Percentiles rank a stretch among this genome's conserved stretches.
Evolutionary conservation across 2,329 filamentous ascomycete species (phyloP).

Genomic region (Ophiostoma montium): DNA sequence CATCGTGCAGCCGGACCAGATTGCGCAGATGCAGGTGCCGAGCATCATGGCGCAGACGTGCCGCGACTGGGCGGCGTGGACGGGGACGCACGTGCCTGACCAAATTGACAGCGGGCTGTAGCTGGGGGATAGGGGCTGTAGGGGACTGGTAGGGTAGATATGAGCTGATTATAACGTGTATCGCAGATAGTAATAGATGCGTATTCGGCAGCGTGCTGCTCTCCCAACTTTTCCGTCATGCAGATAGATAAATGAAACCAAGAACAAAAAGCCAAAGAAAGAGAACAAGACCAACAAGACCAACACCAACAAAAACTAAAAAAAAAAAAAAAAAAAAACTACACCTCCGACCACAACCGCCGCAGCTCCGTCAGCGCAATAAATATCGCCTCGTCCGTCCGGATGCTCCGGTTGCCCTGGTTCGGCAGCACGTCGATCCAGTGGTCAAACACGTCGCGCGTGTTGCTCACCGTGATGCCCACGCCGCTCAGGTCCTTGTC

Average conservation of each 20-base stretch:
- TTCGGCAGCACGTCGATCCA: slow-evolving; percentile 72
- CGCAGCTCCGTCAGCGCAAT: slow-evolving; percentile 59
- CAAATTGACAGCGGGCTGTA: slow-evolving; percentile 42
- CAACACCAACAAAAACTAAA: background rate
- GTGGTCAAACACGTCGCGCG: slow-evolving; percentile 62
- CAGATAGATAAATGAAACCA: background rate
- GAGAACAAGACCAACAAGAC: background rate
- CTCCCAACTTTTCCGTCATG: background rate
- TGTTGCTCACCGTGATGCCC: slow-evolving; percentile 49
- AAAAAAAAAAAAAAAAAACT: background rate
- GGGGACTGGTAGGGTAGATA: background rate
- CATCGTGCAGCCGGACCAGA: slow-evolving; percentile 28
- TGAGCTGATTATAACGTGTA: background rate
- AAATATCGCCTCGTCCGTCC: slow-evolving; percentile 73
- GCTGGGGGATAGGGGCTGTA: background rate
- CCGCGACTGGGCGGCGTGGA: slow-evolving; percentile 36
- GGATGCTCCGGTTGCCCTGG: slow-evolving; percentile 69
- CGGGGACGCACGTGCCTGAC: slow-evolving; percentile 28
- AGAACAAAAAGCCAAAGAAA: background rate
- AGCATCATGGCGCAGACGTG: slow-evolving; percentile 37
- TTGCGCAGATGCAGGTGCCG: slow-evolving; percentile 28
- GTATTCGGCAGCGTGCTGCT: background rate
- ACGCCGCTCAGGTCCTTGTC: slow-evolving; percentile 40
- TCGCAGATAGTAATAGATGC: background rate
- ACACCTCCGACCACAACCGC: slow-evolving; percentile 34